Conservation (phyloP, 305 asterid genomes). For the Solanum aculeatissimum region DNA sequence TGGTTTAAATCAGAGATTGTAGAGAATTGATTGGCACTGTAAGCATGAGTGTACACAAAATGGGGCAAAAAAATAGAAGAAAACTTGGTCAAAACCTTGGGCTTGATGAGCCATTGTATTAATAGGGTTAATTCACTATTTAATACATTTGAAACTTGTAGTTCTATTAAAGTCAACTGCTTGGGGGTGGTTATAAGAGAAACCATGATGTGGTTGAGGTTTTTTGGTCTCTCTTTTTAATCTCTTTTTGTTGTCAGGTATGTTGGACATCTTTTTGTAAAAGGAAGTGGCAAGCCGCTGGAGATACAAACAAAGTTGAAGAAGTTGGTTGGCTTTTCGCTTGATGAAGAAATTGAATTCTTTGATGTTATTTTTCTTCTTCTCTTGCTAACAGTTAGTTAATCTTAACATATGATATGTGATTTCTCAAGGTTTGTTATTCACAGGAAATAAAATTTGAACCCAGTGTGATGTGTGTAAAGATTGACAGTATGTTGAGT, state of each 20-base stretch:
- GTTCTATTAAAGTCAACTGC: background rate
- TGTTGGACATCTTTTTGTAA: slow-evolving; percentile 21
- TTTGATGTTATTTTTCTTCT: slow-evolving; percentile 1
- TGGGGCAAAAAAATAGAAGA: background rate
- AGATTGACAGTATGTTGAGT: slow-evolving; percentile 6
- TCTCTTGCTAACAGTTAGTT: background rate
- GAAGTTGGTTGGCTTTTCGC: slow-evolving; percentile 19
- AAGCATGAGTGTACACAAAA: background rate
- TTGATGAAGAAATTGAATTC: slow-evolving; percentile 6
- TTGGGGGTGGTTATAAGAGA: background rate
- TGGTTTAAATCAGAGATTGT: background rate
- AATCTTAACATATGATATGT: background rate
- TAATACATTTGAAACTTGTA: background rate
- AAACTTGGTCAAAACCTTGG: background rate
- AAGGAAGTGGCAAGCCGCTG: slow-evolving; percentile 16
- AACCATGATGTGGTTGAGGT: background rate
- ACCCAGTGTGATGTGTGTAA: slow-evolving; percentile 19
- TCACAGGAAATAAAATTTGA: slow-evolving; percentile 40
- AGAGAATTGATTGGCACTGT: background rate
- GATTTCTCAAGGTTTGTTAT: background rate
- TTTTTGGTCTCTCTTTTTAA: background rate
- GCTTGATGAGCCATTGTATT: background rate
- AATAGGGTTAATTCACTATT: background rate
- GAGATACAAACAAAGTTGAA: slow-evolving; percentile 12
- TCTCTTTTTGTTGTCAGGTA: slow-evolving; percentile 9